Evolutionary conservation across 1,139 yeast genomes (phyloP).

Genomic region (Lodderomyces margitis): DNA sequence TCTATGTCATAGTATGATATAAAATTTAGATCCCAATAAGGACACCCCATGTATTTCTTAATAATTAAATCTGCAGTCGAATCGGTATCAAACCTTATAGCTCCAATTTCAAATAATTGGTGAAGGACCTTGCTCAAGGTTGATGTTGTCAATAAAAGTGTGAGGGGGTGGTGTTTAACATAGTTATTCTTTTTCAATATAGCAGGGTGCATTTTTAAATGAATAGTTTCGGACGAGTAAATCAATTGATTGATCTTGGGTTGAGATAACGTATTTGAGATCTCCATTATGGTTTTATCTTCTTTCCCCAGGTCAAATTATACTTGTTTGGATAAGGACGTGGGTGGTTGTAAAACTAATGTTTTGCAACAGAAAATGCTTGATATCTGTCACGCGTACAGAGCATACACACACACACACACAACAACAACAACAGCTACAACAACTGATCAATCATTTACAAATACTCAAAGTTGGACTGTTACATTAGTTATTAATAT

Average conservation of each 20-base stretch:
- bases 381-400: too few relatives aligned
- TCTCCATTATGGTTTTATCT: neutral
- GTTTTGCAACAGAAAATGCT: neutral
- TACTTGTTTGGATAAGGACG: too few relatives aligned
- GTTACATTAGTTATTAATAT: neutral
- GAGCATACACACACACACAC: too few relatives aligned
- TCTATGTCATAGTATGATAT: neutral
- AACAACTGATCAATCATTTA: too few relatives aligned
- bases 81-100: neutral
- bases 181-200: neutral
- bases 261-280: too few relatives aligned
- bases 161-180: neutral
- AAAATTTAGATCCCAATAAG: neutral
- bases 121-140: neutral
- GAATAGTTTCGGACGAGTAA: neutral
- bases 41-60: neutral
- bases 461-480: too few relatives aligned
- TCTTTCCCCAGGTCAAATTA: too few relatives aligned
- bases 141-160: neutral
- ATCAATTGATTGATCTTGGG: neutral
- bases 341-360: too few relatives aligned
- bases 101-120: neutral
- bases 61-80: neutral
- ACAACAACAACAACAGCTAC: too few relatives aligned
- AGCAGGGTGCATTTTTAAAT: neutral